Evolutionary conservation across 495 filamentous ascomycete species (phyloP).

Genomic region (Penicillium silybi): DNA sequence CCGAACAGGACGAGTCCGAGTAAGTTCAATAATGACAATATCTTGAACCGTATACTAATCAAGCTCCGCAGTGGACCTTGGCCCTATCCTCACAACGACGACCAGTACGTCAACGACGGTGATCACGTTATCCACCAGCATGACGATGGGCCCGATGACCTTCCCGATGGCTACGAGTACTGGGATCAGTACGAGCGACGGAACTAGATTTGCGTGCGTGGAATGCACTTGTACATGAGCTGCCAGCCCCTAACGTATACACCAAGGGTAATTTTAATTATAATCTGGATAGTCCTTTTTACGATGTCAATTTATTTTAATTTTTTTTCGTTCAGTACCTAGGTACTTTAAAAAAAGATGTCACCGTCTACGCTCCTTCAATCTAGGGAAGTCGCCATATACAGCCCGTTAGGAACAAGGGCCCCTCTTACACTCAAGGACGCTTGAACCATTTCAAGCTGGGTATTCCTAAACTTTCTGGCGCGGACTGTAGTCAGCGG

Average conservation of each 20-base stretch:
- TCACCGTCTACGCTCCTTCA: no score
- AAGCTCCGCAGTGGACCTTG: neutral
- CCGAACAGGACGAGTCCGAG: conserved; percentile 5
- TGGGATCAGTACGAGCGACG: conserved; percentile 12
- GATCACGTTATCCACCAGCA: conserved; percentile 7
- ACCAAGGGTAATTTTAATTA: neutral
- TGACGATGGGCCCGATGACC: conserved; percentile 14
- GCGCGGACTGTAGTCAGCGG: no score
- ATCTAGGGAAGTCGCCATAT: no score
- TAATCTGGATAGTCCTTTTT: neutral
- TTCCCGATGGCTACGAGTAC: conserved; percentile 17
- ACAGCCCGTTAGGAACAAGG: no score
- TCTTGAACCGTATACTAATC: neutral
- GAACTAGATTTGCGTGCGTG: conserved; percentile 3
- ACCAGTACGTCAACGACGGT: conserved; percentile 10
- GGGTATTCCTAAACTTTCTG: no score
- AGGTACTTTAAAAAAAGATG: no score
- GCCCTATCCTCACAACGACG: conserved; percentile 11
- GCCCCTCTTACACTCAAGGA: no score
- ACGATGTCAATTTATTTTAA: no score
- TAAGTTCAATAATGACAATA: neutral
- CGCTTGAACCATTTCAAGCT: no score
- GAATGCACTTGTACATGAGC: conserved; percentile 15
- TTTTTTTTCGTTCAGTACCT: no score
- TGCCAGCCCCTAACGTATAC: conserved; percentile 1